A percentile compares a stretch with the other conserved stretches of the same genome.
Conservation (phyloP, 805 yeast species). For the Metschnikowia orientalis region DNA sequence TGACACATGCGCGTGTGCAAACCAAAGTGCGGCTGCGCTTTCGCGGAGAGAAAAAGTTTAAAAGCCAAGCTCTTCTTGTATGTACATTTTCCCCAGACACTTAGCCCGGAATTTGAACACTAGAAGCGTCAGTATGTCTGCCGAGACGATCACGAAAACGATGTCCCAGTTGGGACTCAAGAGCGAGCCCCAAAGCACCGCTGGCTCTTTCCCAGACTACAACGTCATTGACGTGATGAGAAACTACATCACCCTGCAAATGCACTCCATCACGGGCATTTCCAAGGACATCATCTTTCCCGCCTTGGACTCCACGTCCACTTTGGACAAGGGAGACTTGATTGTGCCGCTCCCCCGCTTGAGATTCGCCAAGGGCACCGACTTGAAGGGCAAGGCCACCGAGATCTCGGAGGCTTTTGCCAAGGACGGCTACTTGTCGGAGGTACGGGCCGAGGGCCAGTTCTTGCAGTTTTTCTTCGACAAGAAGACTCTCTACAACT, state of each 20-base stretch:
- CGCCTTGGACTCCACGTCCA: conserved; percentile 82
- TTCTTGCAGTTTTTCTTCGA: conserved; percentile 86
- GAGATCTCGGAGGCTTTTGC: conserved; percentile 81
- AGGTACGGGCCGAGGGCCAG: conserved; percentile 80
- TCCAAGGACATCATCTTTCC: conserved; percentile 66
- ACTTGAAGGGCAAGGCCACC: conserved; percentile 63
- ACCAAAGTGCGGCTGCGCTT: too few relatives aligned
- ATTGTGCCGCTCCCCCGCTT: conserved; percentile 88
- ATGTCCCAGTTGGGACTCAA: conserved; percentile 34
- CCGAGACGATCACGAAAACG: conserved; percentile 30
- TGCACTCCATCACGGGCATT: conserved; percentile 69
- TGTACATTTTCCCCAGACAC: conserved; percentile 11
- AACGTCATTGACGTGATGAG: conserved; percentile 87
- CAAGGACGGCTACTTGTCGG: conserved; percentile 60
- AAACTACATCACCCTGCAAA: conserved; percentile 79
- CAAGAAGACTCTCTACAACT: conserved; percentile 58
- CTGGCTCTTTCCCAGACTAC: conserved; percentile 67
- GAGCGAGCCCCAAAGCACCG: conserved; percentile 41
- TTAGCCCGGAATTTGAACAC: conserved; percentile 4
- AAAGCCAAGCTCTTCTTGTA: conserved; percentile 6
- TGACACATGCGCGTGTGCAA: too few relatives aligned
- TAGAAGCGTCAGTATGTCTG: conserved; percentile 16
- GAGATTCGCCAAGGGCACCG: conserved; percentile 65
- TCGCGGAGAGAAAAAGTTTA: not conserved
- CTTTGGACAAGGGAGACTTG: conserved; percentile 88